Evolutionary conservation across 2,329 filamentous ascomycete genomes (phyloP), one percentile per base, ranked within the genome.

Genomic region (Xylaria sp.): DNA sequence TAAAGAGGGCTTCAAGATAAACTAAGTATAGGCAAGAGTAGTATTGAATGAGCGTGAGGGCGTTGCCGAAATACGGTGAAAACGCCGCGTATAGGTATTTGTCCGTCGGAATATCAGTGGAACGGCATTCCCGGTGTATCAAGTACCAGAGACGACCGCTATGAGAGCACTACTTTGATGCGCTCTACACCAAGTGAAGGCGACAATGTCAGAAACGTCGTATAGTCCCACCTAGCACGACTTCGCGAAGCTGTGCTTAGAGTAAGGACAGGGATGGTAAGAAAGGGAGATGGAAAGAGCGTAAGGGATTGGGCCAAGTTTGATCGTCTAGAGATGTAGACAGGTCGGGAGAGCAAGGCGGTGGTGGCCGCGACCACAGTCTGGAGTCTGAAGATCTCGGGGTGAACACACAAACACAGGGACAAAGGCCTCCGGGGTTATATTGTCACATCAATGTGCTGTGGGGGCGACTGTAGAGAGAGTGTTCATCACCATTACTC

Each of bases 91-190:
- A 61, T 48, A 63, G 68, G 40, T 71, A 69, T 66, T 66, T 66
- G 55, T 68, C 67, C 65, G 55, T 72, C 69, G 68, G 70, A 54
- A 59, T 65, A 58, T 64, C 69, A 69, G 51, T 63, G 63, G 32
- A 35, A 69, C 68, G 63, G 62, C 69, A 74, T 72, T 71, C 71
- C 71, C 73, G 66, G 65, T 58, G 67, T 69, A 64, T 71, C 66
- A 66, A 58, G 67, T 69, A 64, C 69, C 66, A 69, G 57, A 66
- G 60, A 63, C 65, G 2, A 54, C 71, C 68, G 70, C 66, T 71
- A 61, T 63, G 44, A 62, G 64, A 65, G 67, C 64, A 47, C 71
- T 70, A 74, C 74, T 62, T 66, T 65, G 66, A 66, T 66, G 13
- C 62, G 23, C 69, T 10, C 32, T 35, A 35, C 32, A 35, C 27